Conservation (phyloP, 306 rosid species). For the Dryas drummondii region DNA sequence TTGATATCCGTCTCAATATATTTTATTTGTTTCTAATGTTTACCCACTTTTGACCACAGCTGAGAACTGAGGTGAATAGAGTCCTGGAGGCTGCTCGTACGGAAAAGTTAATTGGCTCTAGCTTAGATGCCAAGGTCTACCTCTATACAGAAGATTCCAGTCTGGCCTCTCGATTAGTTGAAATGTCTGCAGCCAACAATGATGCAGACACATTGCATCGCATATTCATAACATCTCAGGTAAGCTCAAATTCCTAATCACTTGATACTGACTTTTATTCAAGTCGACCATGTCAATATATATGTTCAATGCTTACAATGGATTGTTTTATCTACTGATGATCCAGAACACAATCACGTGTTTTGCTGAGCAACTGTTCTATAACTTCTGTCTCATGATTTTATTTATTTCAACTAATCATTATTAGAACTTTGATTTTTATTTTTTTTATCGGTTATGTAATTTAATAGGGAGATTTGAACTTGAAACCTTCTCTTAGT, state of each 20-base stretch:
- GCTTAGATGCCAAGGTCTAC: conserved; percentile 90
- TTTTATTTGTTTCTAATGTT: conserved; percentile 27
- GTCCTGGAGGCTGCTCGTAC: conserved; percentile 83
- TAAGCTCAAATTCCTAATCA: conserved; percentile 22
- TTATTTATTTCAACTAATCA: background rate
- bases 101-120: conserved; percentile 78
- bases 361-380: background rate
- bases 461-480: background rate
- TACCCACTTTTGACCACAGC: conserved; percentile 58
- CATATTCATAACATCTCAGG: conserved; percentile 91
- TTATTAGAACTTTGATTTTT: background rate
- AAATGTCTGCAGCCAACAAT: conserved; percentile 54
- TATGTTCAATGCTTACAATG: background rate
- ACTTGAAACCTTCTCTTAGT: background rate
- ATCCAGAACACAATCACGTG: background rate
- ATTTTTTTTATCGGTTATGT: background rate
- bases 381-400: background rate
- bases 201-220: conserved; percentile 75
- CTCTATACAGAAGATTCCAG: conserved; percentile 52
- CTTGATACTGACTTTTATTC: background rate
- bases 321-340: background rate
- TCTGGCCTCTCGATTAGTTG: conserved; percentile 61
- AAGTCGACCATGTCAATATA: background rate
- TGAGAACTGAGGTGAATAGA: conserved; percentile 90
- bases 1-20: background rate